Percentiles rank a stretch among this genome's conserved stretches.
Conservation (phyloP, 345 rosid genomes). For the Aurinia saxatilis region DNA sequence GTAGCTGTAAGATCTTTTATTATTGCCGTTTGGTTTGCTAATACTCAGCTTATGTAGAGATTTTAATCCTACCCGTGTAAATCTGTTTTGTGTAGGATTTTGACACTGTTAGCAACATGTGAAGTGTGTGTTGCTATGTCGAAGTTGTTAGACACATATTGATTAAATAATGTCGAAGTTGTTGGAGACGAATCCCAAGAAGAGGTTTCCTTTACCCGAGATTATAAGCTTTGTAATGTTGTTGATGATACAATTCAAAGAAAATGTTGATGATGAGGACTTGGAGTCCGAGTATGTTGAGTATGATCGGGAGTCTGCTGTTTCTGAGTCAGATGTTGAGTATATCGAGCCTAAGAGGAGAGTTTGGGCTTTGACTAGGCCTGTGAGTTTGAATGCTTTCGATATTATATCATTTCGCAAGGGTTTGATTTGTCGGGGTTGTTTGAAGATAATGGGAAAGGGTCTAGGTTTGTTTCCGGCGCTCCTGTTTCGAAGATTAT, state of each 20-base stretch:
- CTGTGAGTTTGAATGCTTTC: conserved; percentile 69
- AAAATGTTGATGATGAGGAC: conserved; percentile 28
- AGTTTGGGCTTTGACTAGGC: conserved; percentile 43
- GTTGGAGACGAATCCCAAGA: too few relatives aligned
- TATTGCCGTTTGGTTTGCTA: too few relatives aligned
- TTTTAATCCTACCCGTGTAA: too few relatives aligned
- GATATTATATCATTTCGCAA: conserved; percentile 64
- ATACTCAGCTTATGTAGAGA: too few relatives aligned
- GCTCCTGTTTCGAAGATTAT: conserved; percentile 59
- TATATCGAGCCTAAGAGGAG: conserved; percentile 27
- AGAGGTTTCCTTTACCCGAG: too few relatives aligned
- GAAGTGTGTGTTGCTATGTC: too few relatives aligned
- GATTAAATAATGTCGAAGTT: too few relatives aligned
- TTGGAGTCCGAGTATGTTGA: conserved; percentile 19
- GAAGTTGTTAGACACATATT: too few relatives aligned
- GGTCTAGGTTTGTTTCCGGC: conserved; percentile 54
- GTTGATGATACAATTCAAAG: too few relatives aligned
- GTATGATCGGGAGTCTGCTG: conserved; percentile 32
- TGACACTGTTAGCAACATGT: too few relatives aligned
- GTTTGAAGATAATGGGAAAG: conserved; percentile 71
- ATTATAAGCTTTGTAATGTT: conserved; percentile 41
- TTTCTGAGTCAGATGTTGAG: conserved; percentile 55
- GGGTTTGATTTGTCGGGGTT: conserved; percentile 61
- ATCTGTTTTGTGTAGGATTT: too few relatives aligned
- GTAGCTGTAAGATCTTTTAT: too few relatives aligned